Evolutionary conservation across 257 asterid genomes (phyloP).

Genomic region (Anisodus acutangulus): DNA sequence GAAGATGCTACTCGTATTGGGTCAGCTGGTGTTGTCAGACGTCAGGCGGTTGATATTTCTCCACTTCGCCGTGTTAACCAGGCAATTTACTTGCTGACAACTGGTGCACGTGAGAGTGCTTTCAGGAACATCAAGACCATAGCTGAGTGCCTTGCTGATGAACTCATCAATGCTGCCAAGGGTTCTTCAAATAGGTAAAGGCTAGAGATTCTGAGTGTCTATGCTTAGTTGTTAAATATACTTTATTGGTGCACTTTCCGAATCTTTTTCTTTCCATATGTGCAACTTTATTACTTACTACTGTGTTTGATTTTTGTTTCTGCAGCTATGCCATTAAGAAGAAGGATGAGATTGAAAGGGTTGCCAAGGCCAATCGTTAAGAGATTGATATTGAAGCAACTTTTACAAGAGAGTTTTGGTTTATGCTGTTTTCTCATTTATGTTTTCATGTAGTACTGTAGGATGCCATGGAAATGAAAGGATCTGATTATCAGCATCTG

Average conservation of each 20-base stretch:
- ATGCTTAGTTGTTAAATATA: not conserved
- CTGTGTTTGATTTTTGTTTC: not conserved
- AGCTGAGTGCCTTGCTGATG: constrained; percentile 88
- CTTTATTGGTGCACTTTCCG: not conserved
- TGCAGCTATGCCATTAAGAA: constrained; percentile 87
- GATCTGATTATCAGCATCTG: not conserved
- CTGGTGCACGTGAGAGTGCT: constrained; percentile 85
- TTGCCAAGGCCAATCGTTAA: constrained; percentile 90
- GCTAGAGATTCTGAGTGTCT: not conserved
- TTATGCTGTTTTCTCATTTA: constrained; percentile 19
- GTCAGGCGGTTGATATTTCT: constrained; percentile 86
- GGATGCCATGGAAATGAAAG: not conserved
- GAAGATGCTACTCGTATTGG: constrained; percentile 91
- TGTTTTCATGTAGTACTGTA: constrained; percentile 16
- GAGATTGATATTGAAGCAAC: constrained; percentile 20
- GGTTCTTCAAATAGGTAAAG: constrained; percentile 77
- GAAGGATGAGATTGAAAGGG: constrained; percentile 93
- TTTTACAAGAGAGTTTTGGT: constrained; percentile 29
- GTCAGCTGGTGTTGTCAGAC: constrained; percentile 88
- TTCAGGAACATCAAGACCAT: constrained; percentile 74
- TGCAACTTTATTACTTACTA: not conserved
- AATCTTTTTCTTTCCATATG: not conserved
- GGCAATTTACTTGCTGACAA: constrained; percentile 72
- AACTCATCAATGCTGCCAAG: constrained; percentile 82
- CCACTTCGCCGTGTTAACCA: constrained; percentile 84